Evolutionary conservation across 345 rosid species (phyloP).

Genomic region (Mallotus nudiflorus): DNA sequence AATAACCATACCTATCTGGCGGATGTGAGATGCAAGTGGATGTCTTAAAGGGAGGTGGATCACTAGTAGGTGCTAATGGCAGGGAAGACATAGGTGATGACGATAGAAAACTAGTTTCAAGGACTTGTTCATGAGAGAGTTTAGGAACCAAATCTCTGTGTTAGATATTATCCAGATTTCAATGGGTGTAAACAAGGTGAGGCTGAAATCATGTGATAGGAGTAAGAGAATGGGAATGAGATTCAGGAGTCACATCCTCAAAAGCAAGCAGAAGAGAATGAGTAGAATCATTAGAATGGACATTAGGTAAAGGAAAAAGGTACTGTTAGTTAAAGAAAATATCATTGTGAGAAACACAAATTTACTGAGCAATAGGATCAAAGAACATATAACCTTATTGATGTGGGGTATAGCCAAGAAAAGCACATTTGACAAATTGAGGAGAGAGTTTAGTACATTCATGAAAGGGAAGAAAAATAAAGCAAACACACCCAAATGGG

Average conservation of each 20-base stretch:
- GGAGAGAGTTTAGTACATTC: too few relatives aligned
- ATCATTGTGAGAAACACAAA: not conserved
- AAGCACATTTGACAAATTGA: too few relatives aligned
- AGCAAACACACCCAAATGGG: too few relatives aligned
- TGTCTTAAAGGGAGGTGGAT: not conserved
- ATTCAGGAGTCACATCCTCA: not conserved
- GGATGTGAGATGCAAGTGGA: not conserved
- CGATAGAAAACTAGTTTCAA: too few relatives aligned
- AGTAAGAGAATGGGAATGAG: not conserved
- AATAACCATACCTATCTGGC: not conserved
- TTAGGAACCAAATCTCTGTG: not conserved
- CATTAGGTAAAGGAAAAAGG: not conserved
- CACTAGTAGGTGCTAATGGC: not conserved
- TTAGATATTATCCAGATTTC: not conserved
- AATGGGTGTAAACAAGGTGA: not conserved
- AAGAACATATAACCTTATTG: too few relatives aligned
- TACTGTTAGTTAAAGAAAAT: not conserved
- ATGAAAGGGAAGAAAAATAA: too few relatives aligned
- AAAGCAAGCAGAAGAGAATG: not conserved
- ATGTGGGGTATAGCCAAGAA: too few relatives aligned
- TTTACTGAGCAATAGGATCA: not conserved
- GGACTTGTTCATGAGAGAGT: not conserved
- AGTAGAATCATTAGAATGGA: not conserved
- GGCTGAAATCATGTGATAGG: not conserved
- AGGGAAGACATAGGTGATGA: not conserved